phyloP scores from a whole-genome alignment of 306 rosid genomes.

The Ormosia semicastrata region DNA sequence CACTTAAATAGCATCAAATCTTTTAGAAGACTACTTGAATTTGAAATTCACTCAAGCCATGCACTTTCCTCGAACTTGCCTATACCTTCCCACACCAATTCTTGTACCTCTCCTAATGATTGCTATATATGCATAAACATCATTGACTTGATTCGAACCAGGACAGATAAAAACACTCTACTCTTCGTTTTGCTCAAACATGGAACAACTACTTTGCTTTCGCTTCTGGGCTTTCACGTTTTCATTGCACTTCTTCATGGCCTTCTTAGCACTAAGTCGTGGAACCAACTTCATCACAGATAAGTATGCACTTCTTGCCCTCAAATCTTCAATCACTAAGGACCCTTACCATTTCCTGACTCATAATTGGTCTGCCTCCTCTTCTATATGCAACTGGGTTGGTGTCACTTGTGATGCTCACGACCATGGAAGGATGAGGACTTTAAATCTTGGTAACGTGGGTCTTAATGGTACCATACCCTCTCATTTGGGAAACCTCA shows the following conservation, averaged over 20 bases:
- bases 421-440: neutral
- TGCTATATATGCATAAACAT: neutral
- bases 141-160: neutral
- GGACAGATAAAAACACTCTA: neutral
- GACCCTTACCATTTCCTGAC: conserved; percentile 4
- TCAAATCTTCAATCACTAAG: neutral
- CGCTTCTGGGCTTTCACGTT: neutral
- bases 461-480: conserved; percentile 15
- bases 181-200: neutral
- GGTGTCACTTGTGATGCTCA: conserved; percentile 28
- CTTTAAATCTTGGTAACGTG: neutral
- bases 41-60: neutral
- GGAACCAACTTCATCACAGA: conserved; percentile 9
- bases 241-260: neutral
- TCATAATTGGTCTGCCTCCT: conserved; percentile 14
- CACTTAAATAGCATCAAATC: neutral
- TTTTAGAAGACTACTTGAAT: neutral
- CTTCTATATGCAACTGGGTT: conserved; percentile 21
- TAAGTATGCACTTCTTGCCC: conserved; percentile 8
- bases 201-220: neutral
- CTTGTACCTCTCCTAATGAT: too few relatives aligned
- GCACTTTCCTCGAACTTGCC: neutral
- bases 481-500: conserved; percentile 19
- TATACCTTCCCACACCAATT: neutral
- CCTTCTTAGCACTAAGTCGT: neutral